Percentiles rank a stretch among this genome's conserved stretches.
Conservation (phyloP, 1,139 yeast genomes). For the Pichia sp. region DNA sequence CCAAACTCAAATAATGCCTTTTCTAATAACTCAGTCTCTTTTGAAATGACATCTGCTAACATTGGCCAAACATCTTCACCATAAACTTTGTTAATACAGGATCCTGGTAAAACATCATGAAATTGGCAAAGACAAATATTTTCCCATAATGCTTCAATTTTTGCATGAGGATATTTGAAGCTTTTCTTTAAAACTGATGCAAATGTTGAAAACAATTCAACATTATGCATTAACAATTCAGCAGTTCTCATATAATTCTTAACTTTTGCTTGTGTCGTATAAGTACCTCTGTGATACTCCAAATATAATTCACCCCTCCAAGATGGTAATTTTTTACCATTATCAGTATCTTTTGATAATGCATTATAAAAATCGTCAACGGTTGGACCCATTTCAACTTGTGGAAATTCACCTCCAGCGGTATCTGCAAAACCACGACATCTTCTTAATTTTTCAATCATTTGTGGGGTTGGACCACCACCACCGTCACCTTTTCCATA, state of each 20-base stretch:
- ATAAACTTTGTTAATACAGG: slow-evolving; percentile 92
- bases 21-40: slow-evolving; percentile 46
- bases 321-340: slow-evolving; percentile 65
- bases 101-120: slow-evolving; percentile 95
- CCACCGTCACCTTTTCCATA: slow-evolving; percentile 98
- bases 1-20: slow-evolving; percentile 43
- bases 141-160: slow-evolving; percentile 76
- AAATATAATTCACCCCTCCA: slow-evolving; percentile 94
- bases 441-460: slow-evolving; percentile 87
- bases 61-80: slow-evolving; percentile 85
- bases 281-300: slow-evolving; percentile 95
- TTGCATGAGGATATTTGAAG: slow-evolving; percentile 65
- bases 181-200: slow-evolving; percentile 49
- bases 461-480: slow-evolving; percentile 93
- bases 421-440: slow-evolving; percentile 83
- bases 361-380: slow-evolving; percentile 75
- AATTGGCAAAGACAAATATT: slow-evolving; percentile 85
- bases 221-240: slow-evolving; percentile 77
- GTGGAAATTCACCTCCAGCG: slow-evolving; percentile 71
- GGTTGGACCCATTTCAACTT: slow-evolving; percentile 68
- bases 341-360: slow-evolving; percentile 53
- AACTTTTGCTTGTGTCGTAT: slow-evolving; percentile 85
- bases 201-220: slow-evolving; percentile 76
- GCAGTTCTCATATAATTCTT: slow-evolving; percentile 73
- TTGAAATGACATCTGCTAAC: slow-evolving; percentile 50